A percentile compares a stretch with the other conserved stretches of the same genome.
phyloP scores from a whole-genome alignment of 1,139 yeast species.

The Kodamaea anthophila region DNA sequence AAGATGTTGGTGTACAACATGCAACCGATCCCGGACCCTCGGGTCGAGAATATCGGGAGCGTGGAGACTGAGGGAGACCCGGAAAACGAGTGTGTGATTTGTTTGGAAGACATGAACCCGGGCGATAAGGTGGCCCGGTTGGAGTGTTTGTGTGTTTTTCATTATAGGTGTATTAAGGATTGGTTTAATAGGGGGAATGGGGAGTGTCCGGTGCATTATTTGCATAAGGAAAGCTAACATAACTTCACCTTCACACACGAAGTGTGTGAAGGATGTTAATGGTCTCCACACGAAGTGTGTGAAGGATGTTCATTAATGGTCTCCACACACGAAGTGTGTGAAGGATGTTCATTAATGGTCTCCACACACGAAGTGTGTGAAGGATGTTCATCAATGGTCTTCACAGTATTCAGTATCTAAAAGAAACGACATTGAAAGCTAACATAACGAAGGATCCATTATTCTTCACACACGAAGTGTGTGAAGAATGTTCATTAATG shows the following conservation, averaged over 20 bases:
- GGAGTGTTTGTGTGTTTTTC: slow-evolving; percentile 93
- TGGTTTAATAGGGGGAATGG: slow-evolving; percentile 91
- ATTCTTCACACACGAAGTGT: background rate
- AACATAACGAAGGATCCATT: background rate
- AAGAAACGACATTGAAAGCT: too few relatives aligned
- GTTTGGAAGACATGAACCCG: slow-evolving; percentile 79
- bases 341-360: background rate
- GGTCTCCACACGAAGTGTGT: too few relatives aligned
- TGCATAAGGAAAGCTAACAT: slow-evolving; percentile 24
- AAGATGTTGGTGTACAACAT: slow-evolving; percentile 83
- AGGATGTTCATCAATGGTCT: too few relatives aligned
- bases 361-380: too few relatives aligned
- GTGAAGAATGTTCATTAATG: background rate
- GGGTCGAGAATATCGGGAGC: slow-evolving; percentile 29
- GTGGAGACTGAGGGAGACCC: slow-evolving; percentile 16
- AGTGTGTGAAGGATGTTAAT: background rate
- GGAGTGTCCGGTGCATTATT: slow-evolving; percentile 75
- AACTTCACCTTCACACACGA: background rate
- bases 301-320: too few relatives aligned
- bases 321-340: background rate
- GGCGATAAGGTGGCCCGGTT: slow-evolving; percentile 86
- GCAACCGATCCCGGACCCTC: slow-evolving; percentile 47
- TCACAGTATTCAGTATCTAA: too few relatives aligned
- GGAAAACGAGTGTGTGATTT: slow-evolving; percentile 81
- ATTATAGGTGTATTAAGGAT: slow-evolving; percentile 78